Base-by-base conservation (phyloP, 306 rosid species). In the Dryas alaskensis region DNA sequence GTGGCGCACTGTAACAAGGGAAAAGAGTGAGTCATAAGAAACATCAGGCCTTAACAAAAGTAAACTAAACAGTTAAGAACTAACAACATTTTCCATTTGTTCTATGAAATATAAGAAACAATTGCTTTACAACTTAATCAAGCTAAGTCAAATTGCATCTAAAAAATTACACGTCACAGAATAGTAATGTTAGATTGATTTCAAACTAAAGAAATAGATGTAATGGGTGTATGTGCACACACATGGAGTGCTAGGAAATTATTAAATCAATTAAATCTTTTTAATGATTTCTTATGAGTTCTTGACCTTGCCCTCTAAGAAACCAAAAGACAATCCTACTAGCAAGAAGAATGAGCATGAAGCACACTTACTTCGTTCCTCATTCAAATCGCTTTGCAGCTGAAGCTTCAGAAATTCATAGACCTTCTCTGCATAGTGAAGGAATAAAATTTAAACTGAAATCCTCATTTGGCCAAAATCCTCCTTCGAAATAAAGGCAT, bases 371-470 rank as follows among this genome's bases (percentile, higher is more conserved):
- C 98, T 47, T 62, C 75, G 76, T 42, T 89, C 97, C 50, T 75
- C 87, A 60, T 67, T 54, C 67, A 65, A 16, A 27, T 86, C 92
- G 53, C 84, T 86, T 67, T 94, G 90, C 84, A 88, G 63, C 42
- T 89, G 89, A 78, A 94, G 95, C 86, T 75, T 84, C 84, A 94
- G 79, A 42, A 86, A 81, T 67, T 92, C 93, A 80, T 66, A 94
- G 13, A 88, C 81, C 71, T 82, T 60, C 76, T 87, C 97, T 94
- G 96, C 78, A 79, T 72, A 85, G 60, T 65, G 65, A 74, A 70
- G 62, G 19, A 11, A 81, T 66, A 54, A 19, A 60, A 22, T 37
- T 47, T 50, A 50, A 54, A 63, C 73, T 72, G 67, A 60, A 81
- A 63, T 51, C 60, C 68, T 69, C 10, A 65, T 60, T 37, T 4